Conservation (phyloP, 129 eudicot species). For the Arctium minus region DNA sequence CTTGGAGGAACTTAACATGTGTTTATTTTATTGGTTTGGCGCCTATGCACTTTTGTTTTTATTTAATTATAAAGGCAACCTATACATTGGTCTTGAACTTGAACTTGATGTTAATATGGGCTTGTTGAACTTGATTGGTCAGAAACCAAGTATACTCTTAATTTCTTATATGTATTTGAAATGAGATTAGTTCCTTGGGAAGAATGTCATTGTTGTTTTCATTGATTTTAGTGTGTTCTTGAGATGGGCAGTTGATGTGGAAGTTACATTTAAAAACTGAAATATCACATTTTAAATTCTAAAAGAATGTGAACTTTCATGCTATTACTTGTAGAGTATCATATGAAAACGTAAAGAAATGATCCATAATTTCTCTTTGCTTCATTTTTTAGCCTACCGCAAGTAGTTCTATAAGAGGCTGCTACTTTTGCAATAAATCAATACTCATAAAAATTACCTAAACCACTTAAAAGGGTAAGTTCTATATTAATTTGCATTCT, state of each 20-base stretch:
- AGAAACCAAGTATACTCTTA: neutral
- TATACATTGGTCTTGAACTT: neutral
- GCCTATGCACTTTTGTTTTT: neutral
- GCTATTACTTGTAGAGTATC: neutral
- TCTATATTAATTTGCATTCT: neutral
- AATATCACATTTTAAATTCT: neutral
- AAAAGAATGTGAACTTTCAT: neutral
- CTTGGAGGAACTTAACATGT: neutral
- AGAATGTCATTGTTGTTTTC: neutral
- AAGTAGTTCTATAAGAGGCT: neutral
- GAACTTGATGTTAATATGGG: neutral
- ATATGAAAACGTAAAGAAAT: neutral
- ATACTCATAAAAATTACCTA: neutral
- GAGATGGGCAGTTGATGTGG: neutral
- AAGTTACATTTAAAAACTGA: neutral
- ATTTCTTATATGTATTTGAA: neutral
- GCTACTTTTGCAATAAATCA: neutral
- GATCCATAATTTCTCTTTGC: neutral
- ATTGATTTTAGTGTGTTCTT: neutral
- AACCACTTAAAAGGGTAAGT: neutral
- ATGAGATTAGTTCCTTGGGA: neutral
- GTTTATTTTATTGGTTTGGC: neutral
- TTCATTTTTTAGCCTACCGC: neutral
- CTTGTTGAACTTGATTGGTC: constrained; percentile 9
- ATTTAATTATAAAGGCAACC: neutral